Base-by-base conservation (phyloP, 768 basidiomycete genomes). In the Butyriboletus loyo region DNA sequence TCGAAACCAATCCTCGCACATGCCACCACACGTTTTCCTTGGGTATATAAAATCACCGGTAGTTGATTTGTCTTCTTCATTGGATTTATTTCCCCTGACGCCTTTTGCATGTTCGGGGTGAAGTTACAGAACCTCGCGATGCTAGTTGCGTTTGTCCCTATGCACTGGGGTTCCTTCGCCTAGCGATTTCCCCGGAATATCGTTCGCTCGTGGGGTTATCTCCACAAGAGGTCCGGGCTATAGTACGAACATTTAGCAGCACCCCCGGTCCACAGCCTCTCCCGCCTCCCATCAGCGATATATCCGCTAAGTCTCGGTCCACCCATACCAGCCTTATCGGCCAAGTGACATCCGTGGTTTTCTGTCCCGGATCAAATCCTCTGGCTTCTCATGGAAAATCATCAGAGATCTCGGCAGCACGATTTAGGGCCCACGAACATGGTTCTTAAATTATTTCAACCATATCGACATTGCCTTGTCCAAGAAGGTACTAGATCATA, bases 271-370 rank as follows among this genome's bases (percentile, higher is more conserved):
- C 65, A 49, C 65, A 64, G 35, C 54, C 58, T 25, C 48, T 56
- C 8, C 65, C 61, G 2, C 59, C 56, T 32, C 31, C 65, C 15
- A 50, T 66, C 46, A 61, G 55, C 3, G 59, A 66, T 25, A 65
- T 65, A 1, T 56, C 64, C 8, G 24, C 61, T 24, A 66, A 64
- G 45, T 14, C 22, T 35, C 7, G 1, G 44, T 22, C 3, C 64
- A 65, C 24, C 61, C 64, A 8, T 66, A 44, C 34, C 4, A 19
- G n/a, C n/a, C n/a, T 2, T 48, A 43, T 28, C 49, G 1, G 22
- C 64, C 64, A 7, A 53, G 61, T 27, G 64, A 66, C 22, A 57
- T 66, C 28, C 64, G 64, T 35, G 64, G 64, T n/a, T 15, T 54
- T 61, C 11, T 65, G 56, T 22, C 58, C 64, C 0, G 64, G 64